Conservation (phyloP, 345 rosid species). For the Salix koriyanagi region DNA sequence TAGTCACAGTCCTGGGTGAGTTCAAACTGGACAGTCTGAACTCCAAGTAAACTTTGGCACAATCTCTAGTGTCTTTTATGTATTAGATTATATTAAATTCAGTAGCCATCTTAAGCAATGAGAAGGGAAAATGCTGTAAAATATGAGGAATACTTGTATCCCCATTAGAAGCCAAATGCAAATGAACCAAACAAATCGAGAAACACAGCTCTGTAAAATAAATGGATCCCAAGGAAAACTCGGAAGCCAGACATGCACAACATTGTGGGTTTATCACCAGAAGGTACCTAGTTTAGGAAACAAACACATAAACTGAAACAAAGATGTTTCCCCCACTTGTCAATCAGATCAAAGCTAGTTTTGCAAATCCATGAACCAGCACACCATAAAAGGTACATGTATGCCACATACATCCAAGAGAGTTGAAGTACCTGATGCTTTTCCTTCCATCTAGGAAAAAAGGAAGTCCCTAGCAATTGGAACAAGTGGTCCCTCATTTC, state of each 20-base stretch:
- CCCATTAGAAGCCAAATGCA: too few relatives aligned
- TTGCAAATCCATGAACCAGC: neutral
- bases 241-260: neutral
- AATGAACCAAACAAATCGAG: too few relatives aligned
- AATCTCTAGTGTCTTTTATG: neutral
- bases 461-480: constrained; percentile 78
- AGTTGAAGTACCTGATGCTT: constrained; percentile 71
- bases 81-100: neutral
- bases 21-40: neutral
- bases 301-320: neutral
- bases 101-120: neutral
- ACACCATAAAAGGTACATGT: neutral
- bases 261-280: neutral
- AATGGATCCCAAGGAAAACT: constrained; percentile 1
- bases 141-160: too few relatives aligned
- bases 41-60: neutral
- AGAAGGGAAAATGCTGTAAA: neutral
- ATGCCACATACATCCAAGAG: neutral
- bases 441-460: constrained; percentile 98
- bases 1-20: neutral
- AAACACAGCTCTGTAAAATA: neutral
- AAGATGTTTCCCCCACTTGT: neutral
- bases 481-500: constrained; percentile 99
- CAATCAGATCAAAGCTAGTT: neutral
- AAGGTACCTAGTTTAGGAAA: neutral